Conservation (phyloP, 257 asterid genomes). For the Solanum lycopersicoides region DNA sequence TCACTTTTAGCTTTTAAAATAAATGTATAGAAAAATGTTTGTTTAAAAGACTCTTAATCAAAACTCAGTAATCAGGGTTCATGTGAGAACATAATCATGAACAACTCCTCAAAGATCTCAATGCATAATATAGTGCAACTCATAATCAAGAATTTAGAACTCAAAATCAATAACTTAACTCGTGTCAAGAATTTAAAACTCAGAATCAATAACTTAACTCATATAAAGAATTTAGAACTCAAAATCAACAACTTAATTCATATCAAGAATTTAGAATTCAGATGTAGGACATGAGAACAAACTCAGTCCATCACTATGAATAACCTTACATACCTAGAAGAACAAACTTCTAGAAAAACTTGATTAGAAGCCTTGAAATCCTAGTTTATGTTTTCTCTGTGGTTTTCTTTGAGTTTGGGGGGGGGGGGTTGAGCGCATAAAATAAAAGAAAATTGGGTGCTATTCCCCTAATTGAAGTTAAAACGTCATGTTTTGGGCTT, state of each 20-base stretch:
- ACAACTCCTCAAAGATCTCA: neutral
- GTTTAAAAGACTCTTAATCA: neutral
- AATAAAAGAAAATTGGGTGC: neutral
- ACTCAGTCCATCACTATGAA: neutral
- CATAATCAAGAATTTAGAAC: neutral
- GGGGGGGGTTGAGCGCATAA: neutral
- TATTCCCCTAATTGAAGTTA: neutral
- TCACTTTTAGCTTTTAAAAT: neutral
- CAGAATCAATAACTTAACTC: neutral
- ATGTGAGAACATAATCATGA: neutral
- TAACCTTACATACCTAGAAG: neutral
- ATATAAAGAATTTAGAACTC: neutral
- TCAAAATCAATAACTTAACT: too few species aligned
- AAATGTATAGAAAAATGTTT: neutral
- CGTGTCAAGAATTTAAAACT: too few species aligned
- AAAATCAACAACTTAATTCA: neutral
- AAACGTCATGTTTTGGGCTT: neutral
- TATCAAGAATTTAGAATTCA: neutral
- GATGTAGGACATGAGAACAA: neutral
- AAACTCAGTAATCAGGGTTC: neutral
- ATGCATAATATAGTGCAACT: neutral
- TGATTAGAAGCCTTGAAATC: neutral
- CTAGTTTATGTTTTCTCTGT: neutral
- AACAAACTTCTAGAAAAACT: neutral
- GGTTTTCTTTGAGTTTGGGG: neutral